These are phyloP conservation scores for Colletotrichum higginsianum DNA, from an alignment of 2,329 filamentous ascomycete species.

Conservation along the genomic window DNA sequence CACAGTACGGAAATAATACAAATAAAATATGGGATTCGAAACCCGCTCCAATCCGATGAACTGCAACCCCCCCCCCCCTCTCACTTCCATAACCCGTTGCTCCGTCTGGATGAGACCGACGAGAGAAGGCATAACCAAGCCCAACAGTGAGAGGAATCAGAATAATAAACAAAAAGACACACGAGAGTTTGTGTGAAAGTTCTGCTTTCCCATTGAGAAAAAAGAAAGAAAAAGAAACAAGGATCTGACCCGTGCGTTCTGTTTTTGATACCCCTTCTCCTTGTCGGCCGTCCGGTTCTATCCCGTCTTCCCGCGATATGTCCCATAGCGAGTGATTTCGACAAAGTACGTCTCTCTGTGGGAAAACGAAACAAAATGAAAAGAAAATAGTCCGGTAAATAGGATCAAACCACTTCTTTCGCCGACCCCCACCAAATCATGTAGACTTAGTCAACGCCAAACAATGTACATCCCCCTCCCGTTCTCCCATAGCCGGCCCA, in stretches of 20 bases:
- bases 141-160: neutral
- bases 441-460: neutral
- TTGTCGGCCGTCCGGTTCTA: constrained; percentile 1
- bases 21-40: too few relatives aligned
- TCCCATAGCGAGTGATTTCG: constrained; percentile 6
- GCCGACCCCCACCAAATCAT: neutral
- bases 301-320: neutral
- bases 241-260: constrained; percentile 18
- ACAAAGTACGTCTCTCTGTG: neutral
- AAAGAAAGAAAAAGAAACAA: neutral
- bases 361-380: neutral
- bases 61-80: too few relatives aligned
- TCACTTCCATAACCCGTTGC: too few relatives aligned
- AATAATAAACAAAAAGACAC: neutral
- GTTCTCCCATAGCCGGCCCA: neutral
- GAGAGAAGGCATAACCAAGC: too few relatives aligned
- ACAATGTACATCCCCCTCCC: neutral
- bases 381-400: neutral
- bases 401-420: neutral
- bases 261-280: neutral
- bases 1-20: too few relatives aligned
- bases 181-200: neutral
- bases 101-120: too few relatives aligned
- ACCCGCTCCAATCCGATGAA: too few relatives aligned
- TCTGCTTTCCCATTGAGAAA: constrained; percentile 20